Base-by-base conservation (phyloP, 352 stramenopile genomes). In the Phytophthora crassamura region DNA sequence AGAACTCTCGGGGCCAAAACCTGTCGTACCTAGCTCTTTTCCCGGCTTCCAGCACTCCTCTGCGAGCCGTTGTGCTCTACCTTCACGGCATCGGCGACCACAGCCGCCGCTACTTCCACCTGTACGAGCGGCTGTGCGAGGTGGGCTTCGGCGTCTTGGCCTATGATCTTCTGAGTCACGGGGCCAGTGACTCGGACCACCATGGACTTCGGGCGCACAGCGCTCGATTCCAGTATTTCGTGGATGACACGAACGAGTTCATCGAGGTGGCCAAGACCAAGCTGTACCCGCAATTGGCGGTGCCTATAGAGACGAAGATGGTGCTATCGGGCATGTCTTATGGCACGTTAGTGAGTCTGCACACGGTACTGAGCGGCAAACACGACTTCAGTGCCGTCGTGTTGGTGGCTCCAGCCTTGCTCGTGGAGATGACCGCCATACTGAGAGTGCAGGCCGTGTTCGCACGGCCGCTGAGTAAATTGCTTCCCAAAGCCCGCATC, bases 291-390 rank as follows among this genome's bases (percentile, higher is more conserved):
- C 34, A 67, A 38, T 47, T 74, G 49, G 14, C 34, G 33, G 7
- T 64, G 18, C 16, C 16, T 11, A 36, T 32, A 5, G 38, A 65
- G 47, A 66, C 69, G 52, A 79, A 80, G 56, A 53, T 89, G 5
- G 59, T 86, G 33, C 64, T 91, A 43, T 77, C 84, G 42, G 83
- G 83, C 39, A 88, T 90, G 64, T 88, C 77, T 9, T 91, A 84
- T 51, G 83, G 83, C 34, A 78, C 65, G 14, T 69, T 91, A 32
- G 80, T 91, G 33, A 77, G 78, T 41, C 45, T 88, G 15, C 77
- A 89, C 63, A 85, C 78, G 14, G 67, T 86, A 34, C 69, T 90
- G 16, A 84, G 76, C 41, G 68, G 58, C 4, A 45, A 50, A 40
- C 78, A 89, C 49, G 18, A 49, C 39, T 86, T 91, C 51, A 52